Evolutionary conservation across 371 early-diverging fungal species (phyloP).

Genomic region (Mucor velutinosus): DNA sequence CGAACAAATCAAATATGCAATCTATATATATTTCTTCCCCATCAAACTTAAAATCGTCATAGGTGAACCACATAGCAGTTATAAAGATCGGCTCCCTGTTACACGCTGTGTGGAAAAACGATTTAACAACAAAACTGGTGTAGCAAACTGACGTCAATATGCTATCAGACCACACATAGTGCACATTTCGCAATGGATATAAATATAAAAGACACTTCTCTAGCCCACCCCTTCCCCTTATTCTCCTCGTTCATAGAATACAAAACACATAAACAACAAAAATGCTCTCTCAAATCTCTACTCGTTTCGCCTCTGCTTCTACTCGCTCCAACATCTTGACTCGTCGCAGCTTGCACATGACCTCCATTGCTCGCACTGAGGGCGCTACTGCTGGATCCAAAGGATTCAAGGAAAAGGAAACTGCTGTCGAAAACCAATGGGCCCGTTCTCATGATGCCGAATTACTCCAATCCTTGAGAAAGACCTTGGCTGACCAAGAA

Average conservation of each 20-base stretch:
- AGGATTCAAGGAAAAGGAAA: slow-evolving; percentile 45
- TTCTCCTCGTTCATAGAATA: background rate
- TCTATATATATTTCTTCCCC: background rate
- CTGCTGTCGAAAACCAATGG: slow-evolving; percentile 49
- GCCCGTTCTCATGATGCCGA: slow-evolving; percentile 46
- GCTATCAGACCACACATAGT: slow-evolving; percentile 1
- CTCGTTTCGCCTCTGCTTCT: slow-evolving; percentile 2
- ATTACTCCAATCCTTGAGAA: slow-evolving; percentile 35
- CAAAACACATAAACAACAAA: background rate
- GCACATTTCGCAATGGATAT: background rate
- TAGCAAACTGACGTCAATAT: slow-evolving; percentile 8
- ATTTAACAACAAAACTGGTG: background rate
- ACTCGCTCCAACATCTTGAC: slow-evolving; percentile 5
- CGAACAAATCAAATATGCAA: background rate
- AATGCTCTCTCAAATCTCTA: slow-evolving; percentile 10
- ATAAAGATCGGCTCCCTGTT: background rate
- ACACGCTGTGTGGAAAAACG: background rate
- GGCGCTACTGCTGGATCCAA: slow-evolving; percentile 40
- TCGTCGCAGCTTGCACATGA: slow-evolving; percentile 17
- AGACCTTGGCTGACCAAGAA: slow-evolving; percentile 31
- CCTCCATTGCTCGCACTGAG: slow-evolving; percentile 18
- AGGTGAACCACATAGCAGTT: background rate
- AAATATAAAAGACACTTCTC: background rate
- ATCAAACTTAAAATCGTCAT: slow-evolving; percentile 2
- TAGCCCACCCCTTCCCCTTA: background rate